A percentile compares a stretch with the other conserved stretches of the same genome.
Conservation (phyloP, 2,329 filamentous ascomycete species). For the Aspergillus luchuensis region DNA sequence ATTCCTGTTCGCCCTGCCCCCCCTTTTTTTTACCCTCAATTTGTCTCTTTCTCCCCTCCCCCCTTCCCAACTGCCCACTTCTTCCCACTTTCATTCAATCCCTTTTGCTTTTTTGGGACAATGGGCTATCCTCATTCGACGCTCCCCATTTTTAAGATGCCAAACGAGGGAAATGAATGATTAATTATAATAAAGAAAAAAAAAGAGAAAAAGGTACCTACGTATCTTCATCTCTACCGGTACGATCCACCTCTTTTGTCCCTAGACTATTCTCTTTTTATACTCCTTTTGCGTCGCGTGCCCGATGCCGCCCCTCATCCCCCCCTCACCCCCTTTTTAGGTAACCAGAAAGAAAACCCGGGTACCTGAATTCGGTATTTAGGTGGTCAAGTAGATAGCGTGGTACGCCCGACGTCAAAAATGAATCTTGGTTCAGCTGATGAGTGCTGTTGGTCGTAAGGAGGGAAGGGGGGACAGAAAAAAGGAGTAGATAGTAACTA, state of each 20-base stretch:
- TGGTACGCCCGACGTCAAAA: too few relatives aligned
- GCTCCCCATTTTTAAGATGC: background rate
- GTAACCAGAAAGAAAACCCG: background rate
- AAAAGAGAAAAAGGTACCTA: background rate
- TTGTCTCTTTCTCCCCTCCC: background rate
- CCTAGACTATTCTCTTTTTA: background rate
- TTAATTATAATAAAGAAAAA: background rate
- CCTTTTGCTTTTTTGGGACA: slow-evolving; percentile 5
- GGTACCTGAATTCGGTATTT: background rate
- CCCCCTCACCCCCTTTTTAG: background rate
- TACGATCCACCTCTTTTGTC: background rate
- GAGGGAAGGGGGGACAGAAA: too few relatives aligned
- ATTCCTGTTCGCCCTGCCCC: slow-evolving; percentile 3
- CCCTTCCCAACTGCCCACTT: too few relatives aligned
- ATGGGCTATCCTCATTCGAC: background rate
- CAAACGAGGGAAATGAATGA: background rate
- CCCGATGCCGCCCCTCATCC: background rate
- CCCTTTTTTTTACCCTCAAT: background rate
- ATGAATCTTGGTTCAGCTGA: too few relatives aligned
- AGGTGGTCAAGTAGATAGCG: too few relatives aligned
- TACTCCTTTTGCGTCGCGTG: background rate
- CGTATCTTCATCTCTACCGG: background rate
- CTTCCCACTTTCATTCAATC: too few relatives aligned
- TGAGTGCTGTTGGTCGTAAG: too few relatives aligned
- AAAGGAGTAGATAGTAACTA: too few relatives aligned